phyloP scores from a whole-genome alignment of 805 yeast species.

The Lipomyces spencermartinsiae region DNA sequence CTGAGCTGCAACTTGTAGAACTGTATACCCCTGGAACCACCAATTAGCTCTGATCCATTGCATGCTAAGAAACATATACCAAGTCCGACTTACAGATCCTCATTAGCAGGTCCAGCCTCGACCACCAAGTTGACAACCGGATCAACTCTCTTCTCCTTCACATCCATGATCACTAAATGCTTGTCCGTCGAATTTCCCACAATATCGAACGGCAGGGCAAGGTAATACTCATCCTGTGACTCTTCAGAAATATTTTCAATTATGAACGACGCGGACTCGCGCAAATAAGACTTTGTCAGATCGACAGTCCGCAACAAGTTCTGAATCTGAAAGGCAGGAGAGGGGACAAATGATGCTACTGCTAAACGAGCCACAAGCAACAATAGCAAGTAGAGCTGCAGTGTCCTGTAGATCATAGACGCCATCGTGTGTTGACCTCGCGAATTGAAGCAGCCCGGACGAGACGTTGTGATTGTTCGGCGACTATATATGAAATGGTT shows the following conservation, averaged over 20 bases:
- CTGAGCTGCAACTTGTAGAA: slow-evolving; percentile 47
- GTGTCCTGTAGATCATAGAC: neutral
- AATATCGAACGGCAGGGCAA: slow-evolving; percentile 61
- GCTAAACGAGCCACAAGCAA: neutral
- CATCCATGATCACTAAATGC: slow-evolving; percentile 23
- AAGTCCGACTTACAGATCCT: slow-evolving; percentile 11
- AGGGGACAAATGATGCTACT: neutral
- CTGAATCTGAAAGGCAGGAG: slow-evolving; percentile 18
- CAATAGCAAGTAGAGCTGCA: neutral
- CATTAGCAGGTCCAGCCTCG: neutral
- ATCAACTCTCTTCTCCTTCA: slow-evolving; percentile 23
- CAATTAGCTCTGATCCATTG: neutral
- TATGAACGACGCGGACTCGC: slow-evolving; percentile 63
- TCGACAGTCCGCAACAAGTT: slow-evolving; percentile 66
- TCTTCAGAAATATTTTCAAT: slow-evolving; percentile 62
- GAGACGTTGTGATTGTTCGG: neutral
- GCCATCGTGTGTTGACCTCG: neutral
- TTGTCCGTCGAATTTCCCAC: slow-evolving; percentile 31
- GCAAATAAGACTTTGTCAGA: slow-evolving; percentile 67
- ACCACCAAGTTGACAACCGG: slow-evolving; percentile 10
- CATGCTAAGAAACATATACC: neutral
- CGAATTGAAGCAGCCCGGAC: neutral
- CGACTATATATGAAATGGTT: neutral
- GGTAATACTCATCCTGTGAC: slow-evolving; percentile 62
- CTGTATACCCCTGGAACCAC: slow-evolving; percentile 10